A percentile compares a stretch with the other conserved stretches of the same genome.
Evolutionary conservation across 2,329 filamentous ascomycete genomes (phyloP).

Genomic region (Aspergillus sp.): DNA sequence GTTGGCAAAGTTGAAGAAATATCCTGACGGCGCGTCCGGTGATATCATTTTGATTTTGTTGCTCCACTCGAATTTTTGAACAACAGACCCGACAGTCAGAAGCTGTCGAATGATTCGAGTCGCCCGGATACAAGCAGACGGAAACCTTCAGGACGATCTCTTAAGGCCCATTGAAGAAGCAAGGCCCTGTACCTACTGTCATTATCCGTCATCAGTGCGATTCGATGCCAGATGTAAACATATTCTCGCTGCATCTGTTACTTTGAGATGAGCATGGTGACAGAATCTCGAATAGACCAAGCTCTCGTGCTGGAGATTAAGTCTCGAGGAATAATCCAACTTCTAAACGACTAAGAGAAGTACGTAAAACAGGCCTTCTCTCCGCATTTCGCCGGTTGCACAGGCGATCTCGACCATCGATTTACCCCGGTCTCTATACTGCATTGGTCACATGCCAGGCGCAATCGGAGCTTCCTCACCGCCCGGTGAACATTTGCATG

Average conservation of each 20-base stretch:
- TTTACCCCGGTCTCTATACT: neutral
- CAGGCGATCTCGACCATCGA: neutral
- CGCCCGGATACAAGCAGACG: neutral
- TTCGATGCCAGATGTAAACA: neutral
- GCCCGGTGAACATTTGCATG: conserved; percentile 15
- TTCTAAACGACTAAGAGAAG: neutral
- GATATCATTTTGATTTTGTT: neutral
- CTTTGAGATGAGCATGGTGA: neutral
- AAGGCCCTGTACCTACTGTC: neutral
- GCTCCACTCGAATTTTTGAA: neutral
- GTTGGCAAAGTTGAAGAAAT: neutral
- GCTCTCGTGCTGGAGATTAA: neutral
- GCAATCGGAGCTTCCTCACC: conserved; percentile 22
- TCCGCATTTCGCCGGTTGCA: neutral
- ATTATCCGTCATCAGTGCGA: neutral
- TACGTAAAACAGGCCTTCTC: neutral
- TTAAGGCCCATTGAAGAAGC: neutral
- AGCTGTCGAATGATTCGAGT: neutral
- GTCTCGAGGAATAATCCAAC: neutral
- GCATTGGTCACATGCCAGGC: conserved; percentile 22
- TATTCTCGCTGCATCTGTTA: neutral
- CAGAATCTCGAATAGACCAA: neutral
- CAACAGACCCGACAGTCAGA: neutral
- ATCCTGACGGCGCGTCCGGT: neutral
- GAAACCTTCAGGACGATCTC: neutral